These are phyloP conservation scores for Apiospora arundinis DNA, from an alignment of 2,329 filamentous ascomycete genomes.

Conservation along the genomic window DNA sequence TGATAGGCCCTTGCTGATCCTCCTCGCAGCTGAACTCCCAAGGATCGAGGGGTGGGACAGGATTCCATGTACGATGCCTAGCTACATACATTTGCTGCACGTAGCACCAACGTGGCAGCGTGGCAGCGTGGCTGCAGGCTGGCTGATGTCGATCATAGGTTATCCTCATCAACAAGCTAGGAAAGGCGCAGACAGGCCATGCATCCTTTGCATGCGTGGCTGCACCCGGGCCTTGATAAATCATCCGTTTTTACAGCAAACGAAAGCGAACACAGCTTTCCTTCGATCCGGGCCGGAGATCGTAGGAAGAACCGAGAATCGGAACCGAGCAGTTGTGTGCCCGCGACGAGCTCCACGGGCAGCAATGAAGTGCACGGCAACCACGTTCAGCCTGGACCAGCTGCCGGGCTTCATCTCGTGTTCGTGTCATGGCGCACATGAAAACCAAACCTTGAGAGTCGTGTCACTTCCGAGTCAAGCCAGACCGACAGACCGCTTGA, in stretches of 20 bases:
- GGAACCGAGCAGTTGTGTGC: not conserved
- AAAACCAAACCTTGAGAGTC: not conserved
- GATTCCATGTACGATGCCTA: not conserved
- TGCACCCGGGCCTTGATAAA: not conserved
- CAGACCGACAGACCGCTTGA: slow-evolving; percentile 1
- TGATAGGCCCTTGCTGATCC: not conserved
- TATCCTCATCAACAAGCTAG: not conserved
- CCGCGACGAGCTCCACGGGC: not conserved
- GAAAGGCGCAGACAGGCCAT: not conserved
- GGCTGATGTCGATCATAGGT: not conserved
- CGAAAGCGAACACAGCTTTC: not conserved
- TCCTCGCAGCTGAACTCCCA: not conserved
- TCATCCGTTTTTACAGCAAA: not conserved
- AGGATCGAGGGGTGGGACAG: not conserved
- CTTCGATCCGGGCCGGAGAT: not conserved
- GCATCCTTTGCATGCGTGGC: not conserved
- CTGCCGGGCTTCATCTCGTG: not conserved
- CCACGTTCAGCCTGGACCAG: not conserved
- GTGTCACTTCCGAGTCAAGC: not conserved
- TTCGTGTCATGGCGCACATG: slow-evolving; percentile 10
- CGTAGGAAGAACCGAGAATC: not conserved
- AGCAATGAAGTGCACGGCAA: not conserved
- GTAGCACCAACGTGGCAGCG: not conserved
- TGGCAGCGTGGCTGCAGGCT: not conserved
- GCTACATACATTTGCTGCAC: not conserved